A percentile compares a stretch with the other conserved stretches of the same genome.
These are phyloP conservation scores for Neurospora hispaniola DNA, from an alignment of 495 filamentous ascomycete species.

Conservation along the genomic window DNA sequence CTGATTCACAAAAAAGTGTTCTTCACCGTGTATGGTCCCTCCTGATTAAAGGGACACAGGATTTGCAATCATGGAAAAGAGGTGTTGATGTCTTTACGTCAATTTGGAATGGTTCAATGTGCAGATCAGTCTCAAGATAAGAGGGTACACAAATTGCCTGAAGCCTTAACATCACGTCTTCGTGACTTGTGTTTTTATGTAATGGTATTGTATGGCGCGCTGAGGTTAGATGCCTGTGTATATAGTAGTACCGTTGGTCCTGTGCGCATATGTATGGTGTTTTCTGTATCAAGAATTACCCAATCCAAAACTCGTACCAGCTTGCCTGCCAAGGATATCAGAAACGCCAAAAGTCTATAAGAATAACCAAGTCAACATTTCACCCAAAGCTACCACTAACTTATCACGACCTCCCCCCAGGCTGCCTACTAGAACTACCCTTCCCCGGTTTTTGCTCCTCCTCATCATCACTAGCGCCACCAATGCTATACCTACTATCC, in stretches of 20 bases:
- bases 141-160: not conserved
- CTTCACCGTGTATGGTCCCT: no score
- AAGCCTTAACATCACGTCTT: not conserved
- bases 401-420: not conserved
- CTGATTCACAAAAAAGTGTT: no score
- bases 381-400: not conserved
- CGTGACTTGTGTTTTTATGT: no score
- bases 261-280: not conserved
- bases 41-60: not conserved
- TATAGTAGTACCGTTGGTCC: not conserved
- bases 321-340: not conserved
- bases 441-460: conserved; percentile 25
- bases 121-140: not conserved
- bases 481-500: conserved; percentile 45
- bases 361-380: not conserved
- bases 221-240: not conserved
- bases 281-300: not conserved
- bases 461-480: conserved; percentile 45
- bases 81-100: not conserved
- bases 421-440: conserved; percentile 1
- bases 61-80: not conserved
- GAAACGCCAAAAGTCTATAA: not conserved
- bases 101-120: not conserved
- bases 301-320: not conserved
- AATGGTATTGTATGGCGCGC: not conserved